Evolutionary conservation across 2,329 filamentous ascomycete species (phyloP), one percentile per base, ranked within the genome.

Genomic region (Cyanodermella asteris): DNA sequence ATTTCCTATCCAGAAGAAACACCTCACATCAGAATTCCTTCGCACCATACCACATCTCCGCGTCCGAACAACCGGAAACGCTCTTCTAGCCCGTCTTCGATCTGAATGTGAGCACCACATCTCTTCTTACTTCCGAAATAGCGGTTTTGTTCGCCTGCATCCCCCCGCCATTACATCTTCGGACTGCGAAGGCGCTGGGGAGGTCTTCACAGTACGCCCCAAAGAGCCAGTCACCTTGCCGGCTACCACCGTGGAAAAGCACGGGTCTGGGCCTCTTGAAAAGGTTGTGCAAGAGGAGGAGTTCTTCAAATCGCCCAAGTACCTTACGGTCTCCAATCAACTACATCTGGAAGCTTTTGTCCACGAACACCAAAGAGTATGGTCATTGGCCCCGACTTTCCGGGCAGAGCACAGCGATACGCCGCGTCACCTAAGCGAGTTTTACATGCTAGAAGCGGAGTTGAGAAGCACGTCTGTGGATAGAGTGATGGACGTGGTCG

Each of bases 391-490:
- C 4, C 87, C 87, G 3, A 90, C 81, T 0, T 97, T 97, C 43
- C 69, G 87, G 18, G 87, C 87, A 4, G 87, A 93, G 47, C 72
- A 71, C 43, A 93, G 81, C 48, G 82, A 94, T 42, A 94, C 87
- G 0, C 72, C 81, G 5, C 70, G 87, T 15, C 87, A 97, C 49
- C 57, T 97, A 32, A 91, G 80, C 53, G 87, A 97, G 43, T 94
- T 97, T 41, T 94, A 94, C 51, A 94, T 97, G 87, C 64, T 97
- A 3, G 87, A 97, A 49, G 82, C 72, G 10, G 87, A 97, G 47
- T 56, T 82, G 44, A 72, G 69, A 39, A 91, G 91, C 44, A 59
- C 75, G 23, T 54, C 68, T 34, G 56, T 91, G 35, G 53, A 61
- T 16, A 54, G 62, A 14, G 58, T 97, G 37, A 87, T 91, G 63